Evolutionary conservation across 2,329 filamentous ascomycete genomes (phyloP).

Genomic region (Pleurostoma richardsiae): DNA sequence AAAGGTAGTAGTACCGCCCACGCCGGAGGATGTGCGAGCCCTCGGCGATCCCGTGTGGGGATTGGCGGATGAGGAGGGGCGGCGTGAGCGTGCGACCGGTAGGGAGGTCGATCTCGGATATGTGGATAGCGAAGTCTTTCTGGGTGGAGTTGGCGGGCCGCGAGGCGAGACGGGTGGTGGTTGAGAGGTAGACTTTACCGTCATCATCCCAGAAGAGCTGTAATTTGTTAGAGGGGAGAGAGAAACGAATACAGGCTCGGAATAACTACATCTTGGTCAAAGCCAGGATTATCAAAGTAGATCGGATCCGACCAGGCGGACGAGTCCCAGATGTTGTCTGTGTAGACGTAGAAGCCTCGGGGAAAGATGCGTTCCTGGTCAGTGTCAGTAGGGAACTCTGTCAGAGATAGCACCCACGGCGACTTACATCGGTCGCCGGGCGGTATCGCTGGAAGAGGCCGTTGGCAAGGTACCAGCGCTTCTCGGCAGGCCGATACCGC

Average conservation of each 20-base stretch:
- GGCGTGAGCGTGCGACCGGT: conserved; percentile 32
- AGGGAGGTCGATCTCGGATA: conserved; percentile 34
- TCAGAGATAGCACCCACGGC: not conserved
- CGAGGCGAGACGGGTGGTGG: conserved; percentile 26
- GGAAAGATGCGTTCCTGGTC: conserved; percentile 39
- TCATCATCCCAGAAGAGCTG: conserved; percentile 44
- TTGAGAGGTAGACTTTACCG: conserved; percentile 43
- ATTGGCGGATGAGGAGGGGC: conserved; percentile 27
- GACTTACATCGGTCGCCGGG: conserved; percentile 23
- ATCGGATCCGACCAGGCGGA: conserved; percentile 46
- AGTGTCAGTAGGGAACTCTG: not conserved
- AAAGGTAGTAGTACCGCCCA: conserved; percentile 29
- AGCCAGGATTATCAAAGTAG: conserved; percentile 48
- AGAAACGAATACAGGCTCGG: not conserved
- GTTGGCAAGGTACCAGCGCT: conserved; percentile 39
- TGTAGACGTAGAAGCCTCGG: conserved; percentile 49
- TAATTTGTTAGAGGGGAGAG: not conserved
- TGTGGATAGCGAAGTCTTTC: conserved; percentile 48
- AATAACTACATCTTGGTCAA: conserved; percentile 43
- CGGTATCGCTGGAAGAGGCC: conserved; percentile 37
- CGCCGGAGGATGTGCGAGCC: conserved; percentile 32
- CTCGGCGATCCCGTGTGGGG: conserved; percentile 33
- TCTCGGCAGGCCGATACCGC: conserved; percentile 31
- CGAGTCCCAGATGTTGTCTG: conserved; percentile 45
- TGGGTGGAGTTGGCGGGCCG: conserved; percentile 30